Conservation (phyloP, 306 rosid genomes). For the Ochetophila trinervis region DNA sequence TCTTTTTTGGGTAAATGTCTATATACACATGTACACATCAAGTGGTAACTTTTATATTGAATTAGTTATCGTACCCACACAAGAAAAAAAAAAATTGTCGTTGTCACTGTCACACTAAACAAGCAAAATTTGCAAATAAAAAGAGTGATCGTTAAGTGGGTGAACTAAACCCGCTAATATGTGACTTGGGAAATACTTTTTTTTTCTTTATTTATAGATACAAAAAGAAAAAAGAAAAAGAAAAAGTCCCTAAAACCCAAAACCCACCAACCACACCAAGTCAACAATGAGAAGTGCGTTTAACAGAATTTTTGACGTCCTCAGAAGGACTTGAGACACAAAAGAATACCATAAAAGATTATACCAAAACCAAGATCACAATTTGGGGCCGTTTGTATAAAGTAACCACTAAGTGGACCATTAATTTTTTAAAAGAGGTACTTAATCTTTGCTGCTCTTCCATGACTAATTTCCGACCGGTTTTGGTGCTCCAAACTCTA, state of each 20-base stretch:
- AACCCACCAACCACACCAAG: constrained; percentile 73
- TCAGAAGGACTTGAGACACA: constrained; percentile 19
- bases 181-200: not conserved
- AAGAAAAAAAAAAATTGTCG: constrained; percentile 6
- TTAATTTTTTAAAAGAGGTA: not conserved
- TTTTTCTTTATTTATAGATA: too few relatives aligned
- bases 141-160: constrained; percentile 55
- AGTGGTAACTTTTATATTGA: not conserved
- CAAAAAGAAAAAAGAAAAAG: too few relatives aligned
- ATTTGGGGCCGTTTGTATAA: constrained; percentile 11
- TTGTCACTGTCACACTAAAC: constrained; percentile 12
- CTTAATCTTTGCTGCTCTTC: not conserved
- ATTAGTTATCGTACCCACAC: constrained; percentile 13
- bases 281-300: constrained; percentile 46
- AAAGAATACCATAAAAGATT: not conserved
- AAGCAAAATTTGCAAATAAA: constrained; percentile 4
- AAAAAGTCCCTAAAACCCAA: constrained; percentile 8
- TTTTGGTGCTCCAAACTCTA: constrained; percentile 45
- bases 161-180: constrained; percentile 67
- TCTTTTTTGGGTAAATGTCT: too few relatives aligned
- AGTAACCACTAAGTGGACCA: constrained; percentile 12
- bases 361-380: constrained; percentile 6
- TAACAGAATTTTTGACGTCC: constrained; percentile 48
- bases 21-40: too few relatives aligned
- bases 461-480: constrained; percentile 1